Base-by-base conservation (phyloP, 2,329 filamentous ascomycete species). In the Trichoderma sp. region DNA sequence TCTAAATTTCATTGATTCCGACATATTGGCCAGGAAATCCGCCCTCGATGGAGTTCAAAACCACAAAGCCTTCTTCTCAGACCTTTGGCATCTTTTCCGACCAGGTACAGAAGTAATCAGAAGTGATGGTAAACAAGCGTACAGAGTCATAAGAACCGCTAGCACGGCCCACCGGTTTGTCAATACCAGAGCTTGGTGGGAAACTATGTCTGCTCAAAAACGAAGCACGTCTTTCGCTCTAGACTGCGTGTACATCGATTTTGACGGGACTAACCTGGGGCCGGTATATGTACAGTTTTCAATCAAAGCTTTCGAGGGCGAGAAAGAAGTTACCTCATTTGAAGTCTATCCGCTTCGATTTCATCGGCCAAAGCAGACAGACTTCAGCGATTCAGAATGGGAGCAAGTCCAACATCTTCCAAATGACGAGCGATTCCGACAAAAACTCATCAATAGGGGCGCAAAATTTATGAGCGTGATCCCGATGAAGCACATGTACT, bases 61-160 rank as follows among this genome's bases (percentile, higher is more conserved):
- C 6, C 52, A 22, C n/a, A 56, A 27, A 29, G 42, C 52, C 12
- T 29, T 19, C 27, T 77, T 74, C 61, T 34, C 63, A 2, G 75
- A 78, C 58, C 22, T 77, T 0, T 76, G 74, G 73, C 68, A 72
- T 19, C 54, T 77, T 10, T 78, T 74, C 65, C 69, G 69, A n/a
- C 74, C 73, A 0, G 74, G 75, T 1, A 68, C 71, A 5, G 42
- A 73, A 5, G 71, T 78, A 1, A 59, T 73, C 12, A 50, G 42
- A 13, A 29, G 45, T 2, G 52, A 67, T 3, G 39, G 54, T 0
- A 69, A 65, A 17, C 76, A 78, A 39, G 73, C 70, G 3, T 77
- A 75, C 45, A 68, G 70, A 1, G 65, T 78, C 12, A 53, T 76
- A n/a, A 1, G 1, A 67, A 45, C 22, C n/a, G 63, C 5, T 10